Evolutionary conservation across 176 grass and related monocot genomes (phyloP), one percentile per base, ranked within the genome.

Genomic region (Oryza punctata): DNA sequence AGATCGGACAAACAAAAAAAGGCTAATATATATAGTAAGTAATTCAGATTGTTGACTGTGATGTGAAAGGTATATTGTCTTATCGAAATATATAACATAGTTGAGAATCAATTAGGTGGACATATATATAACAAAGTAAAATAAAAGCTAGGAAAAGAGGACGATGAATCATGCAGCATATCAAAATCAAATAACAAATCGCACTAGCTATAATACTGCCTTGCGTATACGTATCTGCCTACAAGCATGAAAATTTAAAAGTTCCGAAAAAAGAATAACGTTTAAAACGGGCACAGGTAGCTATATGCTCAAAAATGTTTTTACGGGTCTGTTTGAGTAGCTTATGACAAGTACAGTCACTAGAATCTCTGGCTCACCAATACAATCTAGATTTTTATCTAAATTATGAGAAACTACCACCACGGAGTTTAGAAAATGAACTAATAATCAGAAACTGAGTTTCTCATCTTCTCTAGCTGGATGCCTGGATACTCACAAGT

Each of bases 21-120:
- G 6, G 54, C 24, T 54, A 21, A 54, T 32, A 65, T 32, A 69
- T 49, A 21, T 69, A 15, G 14, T 19, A 13, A 23, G 1, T 41
- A 47, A 47, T 47, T 47, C 45, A 54, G 16, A 16, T 54, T 54
- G 50, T 54, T 54, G 12, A 54, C 50, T 54, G 16, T 19, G 50
- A 7, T 54, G 73, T 5, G 8, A 69, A 69, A 57, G 33, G 15
- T 50, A 47, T 52, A 23, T 52, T 15, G 45, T 47, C 46, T 7
- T 52, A 25, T 76, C 16, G 72, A 26, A 72, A 76, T 57, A 76
- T 47, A 41, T 21, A 19, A 41, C 40, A 41, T 81, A 61, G 79
- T 60, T 71, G 50, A 81, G 23, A 71, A 60, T 80, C 27, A 25
- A 80, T 2, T 37, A 37, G 0, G 33, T 23, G 40, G 9, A 41